Base-by-base conservation (phyloP, 1,284 basidiomycete genomes). In the Pseudozyma sp. region DNA sequence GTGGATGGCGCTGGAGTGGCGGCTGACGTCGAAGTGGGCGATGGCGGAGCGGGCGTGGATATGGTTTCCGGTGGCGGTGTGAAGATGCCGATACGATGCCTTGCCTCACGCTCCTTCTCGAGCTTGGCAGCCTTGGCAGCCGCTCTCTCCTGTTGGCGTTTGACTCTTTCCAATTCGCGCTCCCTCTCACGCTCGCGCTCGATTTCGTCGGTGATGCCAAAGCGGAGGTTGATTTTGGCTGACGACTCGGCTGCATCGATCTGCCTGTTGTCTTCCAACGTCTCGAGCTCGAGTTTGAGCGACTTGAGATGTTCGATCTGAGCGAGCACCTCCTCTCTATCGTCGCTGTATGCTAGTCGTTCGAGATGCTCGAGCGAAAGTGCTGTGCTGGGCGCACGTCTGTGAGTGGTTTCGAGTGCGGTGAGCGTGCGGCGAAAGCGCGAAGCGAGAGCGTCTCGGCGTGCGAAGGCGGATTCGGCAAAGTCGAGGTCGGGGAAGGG, bases 321-420 rank as follows among this genome's bases (percentile, higher is more conserved):
- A 24, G 66, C 69, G 24, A 77, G 64, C 34, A 74, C 68, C 6
- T 69, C 43, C 14, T 66, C 61, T 30, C 74, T 55, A 42, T 81
- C 79, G 46, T 81, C 76, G 35, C 73, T 75, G 60, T 81, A 79
- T 7, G 75, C 72, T 16, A 79, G 65, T 6, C 79, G 65, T 49
- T 81, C 79, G 17, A 79, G 63, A 19, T 77, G 69, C 63, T 81
- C 79, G 44, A 77, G 63, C 19, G 71, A 70, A 4, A 67, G 33
- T 4, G 52, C 43, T 6, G 66, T 58, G 47, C 53, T 54, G n/a
- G 78, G 78, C 7, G 78, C 76, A 17, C 66, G 63, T 35, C 53
- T 61, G 47, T 77, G 65, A 5, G 40, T 35, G 8, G 71, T 77
- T n/a, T 66, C 66, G 35, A 75, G 42, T 1, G 64, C 63, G 19